These are phyloP conservation scores for Trichoderma afroharzianum DNA, from an alignment of 2,329 filamentous ascomycete genomes.

Conservation along the genomic window DNA sequence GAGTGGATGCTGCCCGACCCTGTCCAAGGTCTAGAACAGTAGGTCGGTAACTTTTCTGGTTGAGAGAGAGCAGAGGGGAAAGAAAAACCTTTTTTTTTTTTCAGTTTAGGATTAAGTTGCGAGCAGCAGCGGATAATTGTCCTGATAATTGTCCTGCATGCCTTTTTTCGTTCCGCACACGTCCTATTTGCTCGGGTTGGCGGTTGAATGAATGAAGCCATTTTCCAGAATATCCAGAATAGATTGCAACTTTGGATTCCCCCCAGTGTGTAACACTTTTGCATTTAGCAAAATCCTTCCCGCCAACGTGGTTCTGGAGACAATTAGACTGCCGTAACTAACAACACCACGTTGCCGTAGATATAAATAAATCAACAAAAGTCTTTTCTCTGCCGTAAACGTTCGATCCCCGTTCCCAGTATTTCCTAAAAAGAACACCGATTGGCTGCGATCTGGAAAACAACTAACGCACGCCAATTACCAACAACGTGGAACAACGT, in stretches of 20 bases:
- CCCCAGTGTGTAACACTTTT: neutral
- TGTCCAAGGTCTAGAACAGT: neutral
- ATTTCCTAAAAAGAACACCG: neutral
- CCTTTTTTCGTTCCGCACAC: neutral
- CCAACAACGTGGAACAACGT: neutral
- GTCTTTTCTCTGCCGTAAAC: neutral
- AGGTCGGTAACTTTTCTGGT: neutral
- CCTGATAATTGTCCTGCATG: neutral
- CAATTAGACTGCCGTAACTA: no score
- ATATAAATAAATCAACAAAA: neutral
- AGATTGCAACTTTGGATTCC: neutral
- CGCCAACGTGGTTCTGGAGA: neutral
- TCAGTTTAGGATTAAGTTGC: neutral
- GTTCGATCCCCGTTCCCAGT: neutral
- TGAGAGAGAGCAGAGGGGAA: neutral
- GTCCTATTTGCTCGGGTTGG: neutral
- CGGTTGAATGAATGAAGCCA: neutral
- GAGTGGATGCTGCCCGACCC: neutral
- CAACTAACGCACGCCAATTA: neutral
- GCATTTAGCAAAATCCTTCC: neutral
- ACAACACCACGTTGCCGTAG: neutral
- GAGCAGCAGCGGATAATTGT: neutral
- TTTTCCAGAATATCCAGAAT: neutral
- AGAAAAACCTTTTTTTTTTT: neutral
- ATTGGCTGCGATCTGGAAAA: neutral